Conservation (phyloP, 2,329 filamentous ascomycete genomes). For the Fusarium burgessii region DNA sequence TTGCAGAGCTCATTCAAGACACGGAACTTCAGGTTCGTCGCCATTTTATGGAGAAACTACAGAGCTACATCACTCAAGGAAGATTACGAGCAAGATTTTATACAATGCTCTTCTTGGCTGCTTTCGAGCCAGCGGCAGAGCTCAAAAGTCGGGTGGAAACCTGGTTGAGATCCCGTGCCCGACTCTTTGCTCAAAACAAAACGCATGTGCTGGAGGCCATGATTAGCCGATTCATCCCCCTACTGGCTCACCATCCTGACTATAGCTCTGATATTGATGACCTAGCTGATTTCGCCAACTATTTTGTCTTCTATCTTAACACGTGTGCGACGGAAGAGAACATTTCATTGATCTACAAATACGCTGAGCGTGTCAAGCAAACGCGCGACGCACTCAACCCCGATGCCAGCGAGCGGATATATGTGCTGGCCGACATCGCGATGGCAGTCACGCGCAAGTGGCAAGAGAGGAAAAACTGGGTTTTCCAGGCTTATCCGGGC, state of each 20-base stretch:
- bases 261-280: slow-evolving; percentile 76
- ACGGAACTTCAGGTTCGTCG: slow-evolving; percentile 77
- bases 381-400: slow-evolving; percentile 82
- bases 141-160: slow-evolving; percentile 83
- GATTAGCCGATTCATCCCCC: slow-evolving; percentile 84
- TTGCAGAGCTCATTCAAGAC: slow-evolving; percentile 87
- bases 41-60: slow-evolving; percentile 84
- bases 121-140: slow-evolving; percentile 84
- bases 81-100: slow-evolving; percentile 83
- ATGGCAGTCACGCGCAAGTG: slow-evolving; percentile 86
- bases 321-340: slow-evolving; percentile 88
- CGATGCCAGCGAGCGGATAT: slow-evolving; percentile 77
- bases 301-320: slow-evolving; percentile 89
- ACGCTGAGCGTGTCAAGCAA: slow-evolving; percentile 93
- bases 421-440: slow-evolving; percentile 88
- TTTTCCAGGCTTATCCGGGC: slow-evolving; percentile 82
- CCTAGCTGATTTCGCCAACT: slow-evolving; percentile 84
- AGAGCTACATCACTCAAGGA: slow-evolving; percentile 86
- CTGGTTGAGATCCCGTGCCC: slow-evolving; percentile 87
- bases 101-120: slow-evolving; percentile 88
- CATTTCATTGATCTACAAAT: slow-evolving; percentile 87
- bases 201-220: slow-evolving; percentile 81
- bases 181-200: slow-evolving; percentile 69
- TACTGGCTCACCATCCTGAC: slow-evolving; percentile 95
- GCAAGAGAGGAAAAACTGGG: slow-evolving; percentile 88